Conservation (phyloP, 2,329 filamentous ascomycete genomes). For the Cadophora sp. region DNA sequence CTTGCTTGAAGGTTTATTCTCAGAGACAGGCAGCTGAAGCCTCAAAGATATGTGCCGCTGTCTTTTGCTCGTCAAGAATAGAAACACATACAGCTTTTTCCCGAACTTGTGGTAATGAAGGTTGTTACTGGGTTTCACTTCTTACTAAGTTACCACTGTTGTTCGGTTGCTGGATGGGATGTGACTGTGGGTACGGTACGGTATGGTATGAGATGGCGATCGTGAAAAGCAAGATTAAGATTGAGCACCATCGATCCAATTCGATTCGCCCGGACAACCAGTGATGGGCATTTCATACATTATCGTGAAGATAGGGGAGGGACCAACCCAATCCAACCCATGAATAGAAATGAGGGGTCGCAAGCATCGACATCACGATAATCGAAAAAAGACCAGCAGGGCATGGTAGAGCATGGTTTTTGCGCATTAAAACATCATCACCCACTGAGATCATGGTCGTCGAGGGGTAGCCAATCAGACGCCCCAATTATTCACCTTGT, state of each 20-base stretch:
- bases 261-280: background rate
- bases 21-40: background rate
- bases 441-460: conserved; percentile 12
- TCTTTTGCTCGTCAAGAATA: background rate
- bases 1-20: background rate
- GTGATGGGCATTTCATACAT: conserved; percentile 7
- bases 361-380: conserved; percentile 7
- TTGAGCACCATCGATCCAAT: background rate
- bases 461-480: background rate
- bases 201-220: too few species aligned
- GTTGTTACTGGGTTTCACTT: background rate
- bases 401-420: conserved; percentile 3
- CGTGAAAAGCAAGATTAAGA: conserved; percentile 7
- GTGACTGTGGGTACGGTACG: too few species aligned
- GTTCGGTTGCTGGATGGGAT: background rate
- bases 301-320: conserved; percentile 11
- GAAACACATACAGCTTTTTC: background rate
- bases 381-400: conserved; percentile 1
- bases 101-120: background rate
- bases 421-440: conserved; percentile 17
- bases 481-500: background rate
- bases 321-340: background rate
- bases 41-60: background rate
- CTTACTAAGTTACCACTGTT: background rate
- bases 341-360: conserved; percentile 4